These are phyloP conservation scores for Paramarasmius palmivorus DNA, from an alignment of 1,284 basidiomycete genomes.

Conservation along the genomic window DNA sequence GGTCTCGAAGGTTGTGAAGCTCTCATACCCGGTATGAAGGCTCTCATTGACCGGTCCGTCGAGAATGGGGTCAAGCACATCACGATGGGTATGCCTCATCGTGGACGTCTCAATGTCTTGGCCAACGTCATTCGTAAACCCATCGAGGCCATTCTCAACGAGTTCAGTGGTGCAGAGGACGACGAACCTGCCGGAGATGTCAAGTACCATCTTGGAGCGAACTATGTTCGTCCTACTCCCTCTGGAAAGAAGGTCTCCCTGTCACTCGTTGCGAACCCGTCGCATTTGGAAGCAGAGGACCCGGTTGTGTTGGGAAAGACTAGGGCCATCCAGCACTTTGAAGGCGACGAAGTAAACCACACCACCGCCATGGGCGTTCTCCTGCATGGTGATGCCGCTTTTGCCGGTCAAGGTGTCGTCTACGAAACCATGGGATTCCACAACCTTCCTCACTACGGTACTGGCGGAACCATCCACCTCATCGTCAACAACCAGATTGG, in stretches of 20 bases:
- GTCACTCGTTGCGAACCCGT: slow-evolving; percentile 98
- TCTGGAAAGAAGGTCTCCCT: slow-evolving; percentile 97
- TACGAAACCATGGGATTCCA: slow-evolving; percentile 99
- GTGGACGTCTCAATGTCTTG: slow-evolving; percentile 96
- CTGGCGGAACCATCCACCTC: slow-evolving; percentile 96
- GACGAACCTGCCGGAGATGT: slow-evolving; percentile 94
- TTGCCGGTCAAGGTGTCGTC: slow-evolving; percentile 97
- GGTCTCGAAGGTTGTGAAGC: slow-evolving; percentile 98
- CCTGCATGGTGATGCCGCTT: slow-evolving; percentile 98
- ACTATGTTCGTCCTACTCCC: slow-evolving; percentile 97
- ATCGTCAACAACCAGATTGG: slow-evolving; percentile 99
- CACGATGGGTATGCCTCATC: slow-evolving; percentile 99
- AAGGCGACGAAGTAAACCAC: slow-evolving; percentile 79
- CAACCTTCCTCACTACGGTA: slow-evolving; percentile 93
- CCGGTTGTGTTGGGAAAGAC: slow-evolving; percentile 98
- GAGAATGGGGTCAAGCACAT: slow-evolving; percentile 95
- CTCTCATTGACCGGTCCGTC: slow-evolving; percentile 96
- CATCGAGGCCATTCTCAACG: slow-evolving; percentile 97
- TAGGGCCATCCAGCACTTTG: slow-evolving; percentile 94
- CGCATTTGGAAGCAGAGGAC: slow-evolving; percentile 96
- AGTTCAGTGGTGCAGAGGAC: slow-evolving; percentile 81
- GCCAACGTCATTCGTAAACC: slow-evolving; percentile 99
- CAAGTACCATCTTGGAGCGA: slow-evolving; percentile 99
- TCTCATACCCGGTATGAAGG: slow-evolving; percentile 99
- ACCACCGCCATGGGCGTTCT: slow-evolving; percentile 91